phyloP scores from a whole-genome alignment of 306 rosid species.

The Acacia crassicarpa region DNA sequence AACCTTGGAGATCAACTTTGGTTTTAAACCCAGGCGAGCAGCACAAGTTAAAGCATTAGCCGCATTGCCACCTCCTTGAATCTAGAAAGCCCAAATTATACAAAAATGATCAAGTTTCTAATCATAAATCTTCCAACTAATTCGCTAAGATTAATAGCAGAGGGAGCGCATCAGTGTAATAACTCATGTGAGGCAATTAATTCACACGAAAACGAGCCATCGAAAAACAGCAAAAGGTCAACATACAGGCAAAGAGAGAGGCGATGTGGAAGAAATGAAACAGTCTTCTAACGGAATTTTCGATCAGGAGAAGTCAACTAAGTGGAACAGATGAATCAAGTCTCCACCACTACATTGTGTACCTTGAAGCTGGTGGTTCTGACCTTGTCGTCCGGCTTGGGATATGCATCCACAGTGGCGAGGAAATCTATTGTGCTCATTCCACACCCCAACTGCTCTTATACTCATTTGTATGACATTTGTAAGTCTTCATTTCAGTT shows the following conservation, averaged over 20 bases:
- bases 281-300: neutral
- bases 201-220: neutral
- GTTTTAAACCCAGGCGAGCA: constrained; percentile 78
- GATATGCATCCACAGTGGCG: constrained; percentile 46
- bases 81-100: constrained; percentile 42
- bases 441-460: constrained; percentile 39
- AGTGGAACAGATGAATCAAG: neutral
- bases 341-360: neutral
- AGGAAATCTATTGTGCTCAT: constrained; percentile 47
- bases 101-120: neutral
- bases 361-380: constrained; percentile 42
- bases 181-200: neutral
- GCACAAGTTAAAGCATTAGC: constrained; percentile 83
- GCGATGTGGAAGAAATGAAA: neutral
- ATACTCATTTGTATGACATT: neutral
- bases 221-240: neutral
- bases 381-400: constrained; percentile 51
- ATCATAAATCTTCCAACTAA: neutral
- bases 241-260: neutral
- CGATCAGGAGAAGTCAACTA: neutral
- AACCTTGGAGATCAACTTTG: constrained; percentile 83
- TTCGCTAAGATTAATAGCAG: neutral
- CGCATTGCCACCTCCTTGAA: constrained; percentile 93
- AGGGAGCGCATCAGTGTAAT: neutral
- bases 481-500: neutral